Conservation (phyloP, 1,139 yeast genomes). For the Candida albicans region DNA sequence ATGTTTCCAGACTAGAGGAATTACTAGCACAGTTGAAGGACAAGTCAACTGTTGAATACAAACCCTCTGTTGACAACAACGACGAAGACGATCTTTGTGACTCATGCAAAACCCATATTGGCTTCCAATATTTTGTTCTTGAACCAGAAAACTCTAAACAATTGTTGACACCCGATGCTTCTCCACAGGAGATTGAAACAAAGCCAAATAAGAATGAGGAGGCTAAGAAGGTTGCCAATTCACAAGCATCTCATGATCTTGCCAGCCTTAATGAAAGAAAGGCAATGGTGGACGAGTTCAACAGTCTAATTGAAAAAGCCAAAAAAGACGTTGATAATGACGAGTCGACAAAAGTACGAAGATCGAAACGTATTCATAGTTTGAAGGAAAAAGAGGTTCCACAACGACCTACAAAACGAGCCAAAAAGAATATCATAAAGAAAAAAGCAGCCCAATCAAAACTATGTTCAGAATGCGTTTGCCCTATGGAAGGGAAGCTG, state of each 20-base stretch:
- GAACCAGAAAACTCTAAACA: conserved; percentile 25
- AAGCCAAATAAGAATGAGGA: background rate
- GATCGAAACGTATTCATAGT: conserved; percentile 9
- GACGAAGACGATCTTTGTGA: conserved; percentile 43
- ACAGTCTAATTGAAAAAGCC: conserved; percentile 18
- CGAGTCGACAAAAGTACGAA: conserved; percentile 3
- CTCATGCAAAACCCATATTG: conserved; percentile 38
- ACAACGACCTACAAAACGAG: background rate
- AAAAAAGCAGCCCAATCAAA: conserved; percentile 19
- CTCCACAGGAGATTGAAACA: conserved; percentile 9
- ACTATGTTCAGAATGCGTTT: conserved; percentile 23
- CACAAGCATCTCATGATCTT: conserved; percentile 8
- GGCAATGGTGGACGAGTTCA: conserved; percentile 20
- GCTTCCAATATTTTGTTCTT: conserved; percentile 38
- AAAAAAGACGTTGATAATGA: conserved; percentile 12
- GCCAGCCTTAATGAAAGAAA: conserved; percentile 10
- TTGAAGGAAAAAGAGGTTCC: background rate
- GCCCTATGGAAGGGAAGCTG: conserved; percentile 15
- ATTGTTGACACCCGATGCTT: conserved; percentile 11
- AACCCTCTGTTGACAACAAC: conserved; percentile 13
- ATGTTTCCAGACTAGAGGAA: conserved; percentile 19
- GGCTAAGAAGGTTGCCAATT: conserved; percentile 7
- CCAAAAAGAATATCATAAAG: background rate
- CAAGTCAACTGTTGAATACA: conserved; percentile 14
- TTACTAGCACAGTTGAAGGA: conserved; percentile 15